Conservation (phyloP, 1,284 basidiomycete species). For the Leccinum proliferum region DNA sequence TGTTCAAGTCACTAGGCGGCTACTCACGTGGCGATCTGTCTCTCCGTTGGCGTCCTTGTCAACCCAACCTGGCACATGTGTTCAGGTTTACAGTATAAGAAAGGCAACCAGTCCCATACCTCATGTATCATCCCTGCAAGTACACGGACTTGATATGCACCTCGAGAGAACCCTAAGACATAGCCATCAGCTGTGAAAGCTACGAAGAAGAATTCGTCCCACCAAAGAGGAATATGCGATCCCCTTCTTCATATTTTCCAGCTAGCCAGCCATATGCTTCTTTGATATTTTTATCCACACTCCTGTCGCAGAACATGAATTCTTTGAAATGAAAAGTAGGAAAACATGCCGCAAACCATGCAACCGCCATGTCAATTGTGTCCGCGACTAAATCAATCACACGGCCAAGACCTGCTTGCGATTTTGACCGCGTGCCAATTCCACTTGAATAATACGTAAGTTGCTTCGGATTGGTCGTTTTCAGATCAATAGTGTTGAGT, state of each 20-base stretch:
- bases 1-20: background rate
- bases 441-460: conserved; percentile 38
- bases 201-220: background rate
- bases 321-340: background rate
- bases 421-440: conserved; percentile 33
- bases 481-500: conserved; percentile 14
- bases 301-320: conserved; percentile 9
- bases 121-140: conserved; percentile 37
- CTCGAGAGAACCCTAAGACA: conserved; percentile 38
- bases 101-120: conserved; percentile 17
- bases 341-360: conserved; percentile 10
- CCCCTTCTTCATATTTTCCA: conserved; percentile 30
- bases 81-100: conserved; percentile 1
- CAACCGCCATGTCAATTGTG: conserved; percentile 19
- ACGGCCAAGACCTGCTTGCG: conserved; percentile 16
- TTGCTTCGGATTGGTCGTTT: conserved; percentile 18
- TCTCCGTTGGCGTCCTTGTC: conserved; percentile 21
- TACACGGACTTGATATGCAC: conserved; percentile 31
- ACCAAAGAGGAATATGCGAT: conserved; percentile 41
- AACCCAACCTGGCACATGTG: conserved; percentile 24
- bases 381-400: conserved; percentile 14
- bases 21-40: conserved; percentile 14
- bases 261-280: conserved; percentile 36
- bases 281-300: conserved; percentile 26
- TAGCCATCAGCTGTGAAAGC: background rate